A percentile compares a stretch with the other conserved stretches of the same genome.
Conservation (phyloP, 768 basidiomycete genomes). For the Amanita polypyramis region DNA sequence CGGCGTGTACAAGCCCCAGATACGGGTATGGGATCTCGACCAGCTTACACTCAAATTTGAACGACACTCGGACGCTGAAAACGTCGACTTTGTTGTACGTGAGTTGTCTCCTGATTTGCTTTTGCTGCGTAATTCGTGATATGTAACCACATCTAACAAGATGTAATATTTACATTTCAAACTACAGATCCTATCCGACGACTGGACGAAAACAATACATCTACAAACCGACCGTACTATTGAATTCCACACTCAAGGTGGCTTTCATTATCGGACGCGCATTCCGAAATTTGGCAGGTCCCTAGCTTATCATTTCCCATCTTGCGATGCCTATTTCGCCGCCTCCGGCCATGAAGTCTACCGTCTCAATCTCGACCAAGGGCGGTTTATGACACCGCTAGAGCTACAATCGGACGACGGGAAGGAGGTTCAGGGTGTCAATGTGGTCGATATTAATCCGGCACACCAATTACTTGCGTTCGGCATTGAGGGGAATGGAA, state of each 20-base stretch:
- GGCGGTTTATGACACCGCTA: conserved; percentile 82
- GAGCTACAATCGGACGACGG: conserved; percentile 27
- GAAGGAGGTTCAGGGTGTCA: conserved; percentile 66
- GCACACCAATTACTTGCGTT: conserved; percentile 86
- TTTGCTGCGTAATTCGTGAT: too few species aligned
- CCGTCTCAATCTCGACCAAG: conserved; percentile 92
- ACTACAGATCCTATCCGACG: conserved; percentile 80
- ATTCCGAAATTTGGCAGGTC: conserved; percentile 92
- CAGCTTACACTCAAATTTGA: conserved; percentile 92
- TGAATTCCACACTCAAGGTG: conserved; percentile 89
- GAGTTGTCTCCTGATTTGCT: conserved; percentile 28
- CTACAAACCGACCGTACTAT: conserved; percentile 93
- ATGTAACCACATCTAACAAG: too few species aligned
- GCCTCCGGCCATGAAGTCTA: conserved; percentile 84
- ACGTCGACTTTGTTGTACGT: conserved; percentile 96
- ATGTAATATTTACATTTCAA: too few species aligned
- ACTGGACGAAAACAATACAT: conserved; percentile 98
- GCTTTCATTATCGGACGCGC: conserved; percentile 85
- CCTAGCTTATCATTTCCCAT: conserved; percentile 87
- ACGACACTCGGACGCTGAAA: conserved; percentile 91
- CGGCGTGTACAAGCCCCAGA: conserved; percentile 96
- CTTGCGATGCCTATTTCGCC: conserved; percentile 81
- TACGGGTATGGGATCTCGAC: conserved; percentile 91
- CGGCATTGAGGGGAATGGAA: conserved; percentile 78
- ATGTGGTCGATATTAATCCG: conserved; percentile 85